These are phyloP conservation scores for Fusarium sp. DNA, from an alignment of 2,329 filamentous ascomycete species.

Conservation along the genomic window DNA sequence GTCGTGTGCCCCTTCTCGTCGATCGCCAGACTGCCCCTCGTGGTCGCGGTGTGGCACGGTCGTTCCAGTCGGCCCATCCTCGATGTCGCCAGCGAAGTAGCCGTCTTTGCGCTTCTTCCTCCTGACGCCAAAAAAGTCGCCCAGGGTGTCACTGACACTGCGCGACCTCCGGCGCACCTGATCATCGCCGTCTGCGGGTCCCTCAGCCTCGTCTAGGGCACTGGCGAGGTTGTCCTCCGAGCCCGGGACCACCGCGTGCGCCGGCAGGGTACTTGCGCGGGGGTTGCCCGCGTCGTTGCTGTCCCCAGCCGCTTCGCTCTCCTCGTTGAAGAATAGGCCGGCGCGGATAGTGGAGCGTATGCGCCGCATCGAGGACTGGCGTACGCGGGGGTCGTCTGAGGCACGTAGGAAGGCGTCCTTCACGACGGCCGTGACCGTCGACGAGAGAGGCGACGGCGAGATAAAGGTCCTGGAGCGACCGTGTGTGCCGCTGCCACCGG, in stretches of 20 bases:
- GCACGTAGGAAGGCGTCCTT: slow-evolving; percentile 66
- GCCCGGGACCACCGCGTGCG: slow-evolving; percentile 33
- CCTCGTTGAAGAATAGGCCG: slow-evolving; percentile 66
- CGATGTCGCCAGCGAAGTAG: slow-evolving; percentile 36
- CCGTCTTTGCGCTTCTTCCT: slow-evolving; percentile 47
- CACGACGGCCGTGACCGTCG: slow-evolving; percentile 69
- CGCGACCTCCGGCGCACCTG: slow-evolving; percentile 48
- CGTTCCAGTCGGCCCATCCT: slow-evolving; percentile 29
- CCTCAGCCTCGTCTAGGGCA: slow-evolving; percentile 33
- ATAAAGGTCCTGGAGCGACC: slow-evolving; percentile 61
- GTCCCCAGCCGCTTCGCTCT: slow-evolving; percentile 48
- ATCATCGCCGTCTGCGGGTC: slow-evolving; percentile 25
- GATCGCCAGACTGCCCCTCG: slow-evolving; percentile 5
- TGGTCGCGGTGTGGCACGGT: slow-evolving; percentile 16
- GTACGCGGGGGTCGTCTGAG: slow-evolving; percentile 54
- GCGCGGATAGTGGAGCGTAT: slow-evolving; percentile 64
- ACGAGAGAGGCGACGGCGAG: slow-evolving; percentile 70
- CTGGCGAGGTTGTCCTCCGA: slow-evolving; percentile 44
- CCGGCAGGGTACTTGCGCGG: slow-evolving; percentile 24
- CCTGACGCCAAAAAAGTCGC: slow-evolving; percentile 53
- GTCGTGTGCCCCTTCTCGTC: slow-evolving; percentile 10
- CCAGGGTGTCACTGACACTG: slow-evolving; percentile 57
- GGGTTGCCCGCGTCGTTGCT: slow-evolving; percentile 26
- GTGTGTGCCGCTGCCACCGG: slow-evolving; percentile 40
- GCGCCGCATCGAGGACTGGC: slow-evolving; percentile 59